Conservation (phyloP, 2,329 filamentous ascomycete genomes). For the Paracamarosporium sp. region DNA sequence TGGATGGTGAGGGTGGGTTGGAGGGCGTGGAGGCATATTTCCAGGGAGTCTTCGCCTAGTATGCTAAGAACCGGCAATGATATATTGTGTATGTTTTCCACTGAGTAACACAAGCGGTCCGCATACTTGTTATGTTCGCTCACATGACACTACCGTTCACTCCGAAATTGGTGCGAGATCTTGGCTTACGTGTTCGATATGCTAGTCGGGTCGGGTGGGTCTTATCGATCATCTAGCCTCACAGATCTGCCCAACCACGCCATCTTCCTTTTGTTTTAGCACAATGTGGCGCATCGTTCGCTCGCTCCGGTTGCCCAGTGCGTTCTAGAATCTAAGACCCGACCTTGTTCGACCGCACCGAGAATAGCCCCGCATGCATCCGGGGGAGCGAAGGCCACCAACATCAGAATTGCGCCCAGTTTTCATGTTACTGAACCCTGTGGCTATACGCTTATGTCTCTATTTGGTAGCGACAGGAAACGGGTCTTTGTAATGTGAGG, state of each 20-base stretch:
- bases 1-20: constrained; percentile 40
- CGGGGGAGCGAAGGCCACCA: neutral
- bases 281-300: neutral
- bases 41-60: constrained; percentile 31
- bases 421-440: neutral
- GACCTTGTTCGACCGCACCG: neutral
- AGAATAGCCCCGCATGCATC: neutral
- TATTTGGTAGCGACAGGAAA: too few relatives aligned
- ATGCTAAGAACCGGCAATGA: neutral
- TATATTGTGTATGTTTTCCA: neutral
- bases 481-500: neutral
- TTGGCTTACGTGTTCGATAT: neutral
- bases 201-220: neutral
- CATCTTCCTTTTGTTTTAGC: neutral
- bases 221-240: neutral
- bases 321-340: neutral
- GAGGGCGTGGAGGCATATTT: constrained; percentile 41
- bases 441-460: neutral
- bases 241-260: neutral
- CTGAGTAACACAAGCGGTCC: neutral
- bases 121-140: neutral
- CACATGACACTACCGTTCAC: neutral
- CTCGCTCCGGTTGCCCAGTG: neutral
- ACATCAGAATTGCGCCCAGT: neutral
- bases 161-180: neutral